Evolutionary conservation across 495 filamentous ascomycete genomes (phyloP), one percentile per base, ranked within the genome.

Genomic region (Rostrohypoxylon terebratum): DNA sequence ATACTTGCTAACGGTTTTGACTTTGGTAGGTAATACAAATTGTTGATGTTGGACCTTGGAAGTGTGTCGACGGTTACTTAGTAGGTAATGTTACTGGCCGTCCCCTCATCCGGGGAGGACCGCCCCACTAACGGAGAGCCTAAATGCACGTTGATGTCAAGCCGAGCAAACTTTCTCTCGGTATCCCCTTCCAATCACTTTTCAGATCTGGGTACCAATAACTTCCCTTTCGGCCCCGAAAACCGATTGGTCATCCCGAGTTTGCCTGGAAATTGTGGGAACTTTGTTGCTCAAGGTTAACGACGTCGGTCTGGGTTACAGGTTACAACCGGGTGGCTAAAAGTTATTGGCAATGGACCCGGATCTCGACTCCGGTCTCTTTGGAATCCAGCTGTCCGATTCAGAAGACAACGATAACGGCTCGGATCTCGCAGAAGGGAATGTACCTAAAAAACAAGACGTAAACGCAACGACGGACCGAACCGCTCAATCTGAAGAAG

Each of bases 401-500:
- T 78, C 79, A 20, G 82, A 83, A 11, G 62, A 73, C 58, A 69
- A 63, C 4, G 13, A 21, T 11, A 66, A 63, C 23, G 25, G 33
- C 47, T n/a, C 63, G 23, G 69, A 63, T 8, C 59, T 54, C 20
- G 69, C 59, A 3, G 64, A 68, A 13, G 64, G 69, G 13, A 47
- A n/a, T 34, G 21, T 6, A 9, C 59, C 64, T 1, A 68, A 59
- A 51, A 72, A 53, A 18, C 45, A 55, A 16, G 38, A 58, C 51
- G 38, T 70, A 67, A 42, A 63, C 3, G 1, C 78, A n/a, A 72
- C 77, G 1, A 73, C 76, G 0, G 80, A 77, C 16, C 73, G 82
- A 34, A 84, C 74, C 1, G 83, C 81, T 13, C 82, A 85, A 47
- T 82, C 83, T 0, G 81, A 86, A 34, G 71, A 69, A 0, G 80